Evolutionary conservation across 192 early-diverging fungal species (phyloP).

Genomic region (Podila horticola): DNA sequence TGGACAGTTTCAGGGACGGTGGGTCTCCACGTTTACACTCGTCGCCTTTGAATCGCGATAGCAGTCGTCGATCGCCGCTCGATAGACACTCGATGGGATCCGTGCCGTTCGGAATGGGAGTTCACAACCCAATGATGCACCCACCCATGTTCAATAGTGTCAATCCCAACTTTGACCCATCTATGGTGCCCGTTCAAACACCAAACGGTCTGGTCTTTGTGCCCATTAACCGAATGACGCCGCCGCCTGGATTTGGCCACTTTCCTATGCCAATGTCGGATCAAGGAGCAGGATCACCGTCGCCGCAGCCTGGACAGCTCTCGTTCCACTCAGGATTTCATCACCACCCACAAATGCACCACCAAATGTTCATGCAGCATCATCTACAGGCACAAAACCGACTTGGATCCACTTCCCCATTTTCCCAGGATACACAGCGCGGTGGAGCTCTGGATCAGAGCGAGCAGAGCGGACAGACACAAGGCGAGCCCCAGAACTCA

Average conservation of each 20-base stretch:
- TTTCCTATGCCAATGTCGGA: slow-evolving; percentile 21
- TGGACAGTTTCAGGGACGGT: slow-evolving; percentile 1
- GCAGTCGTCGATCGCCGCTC: slow-evolving; percentile 1
- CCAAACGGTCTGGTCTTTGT: slow-evolving; percentile 26
- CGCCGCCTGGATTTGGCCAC: slow-evolving; percentile 36
- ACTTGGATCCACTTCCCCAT: not conserved
- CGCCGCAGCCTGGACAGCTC: not conserved
- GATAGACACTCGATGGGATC: slow-evolving; percentile 17
- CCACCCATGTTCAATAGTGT: slow-evolving; percentile 12
- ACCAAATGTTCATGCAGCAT: slow-evolving; percentile 45
- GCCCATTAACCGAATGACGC: slow-evolving; percentile 26
- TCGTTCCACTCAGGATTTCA: slow-evolving; percentile 15
- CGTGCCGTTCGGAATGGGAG: slow-evolving; percentile 8
- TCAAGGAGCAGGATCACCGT: not conserved
- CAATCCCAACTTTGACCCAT: not conserved
- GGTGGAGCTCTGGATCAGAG: not conserved
- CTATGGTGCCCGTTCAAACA: slow-evolving; percentile 9
- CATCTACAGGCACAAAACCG: slow-evolving; percentile 32
- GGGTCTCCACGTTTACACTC: not conserved
- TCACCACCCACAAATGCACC: slow-evolving; percentile 11
- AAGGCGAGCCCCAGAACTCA: too few species aligned
- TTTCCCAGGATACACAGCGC: not conserved
- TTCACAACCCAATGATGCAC: not conserved
- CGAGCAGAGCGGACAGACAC: not conserved
- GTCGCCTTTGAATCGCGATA: not conserved